These are phyloP conservation scores for Gaertneriomyces sp. DNA, from an alignment of 192 early-diverging fungal species.

Conservation along the genomic window DNA sequence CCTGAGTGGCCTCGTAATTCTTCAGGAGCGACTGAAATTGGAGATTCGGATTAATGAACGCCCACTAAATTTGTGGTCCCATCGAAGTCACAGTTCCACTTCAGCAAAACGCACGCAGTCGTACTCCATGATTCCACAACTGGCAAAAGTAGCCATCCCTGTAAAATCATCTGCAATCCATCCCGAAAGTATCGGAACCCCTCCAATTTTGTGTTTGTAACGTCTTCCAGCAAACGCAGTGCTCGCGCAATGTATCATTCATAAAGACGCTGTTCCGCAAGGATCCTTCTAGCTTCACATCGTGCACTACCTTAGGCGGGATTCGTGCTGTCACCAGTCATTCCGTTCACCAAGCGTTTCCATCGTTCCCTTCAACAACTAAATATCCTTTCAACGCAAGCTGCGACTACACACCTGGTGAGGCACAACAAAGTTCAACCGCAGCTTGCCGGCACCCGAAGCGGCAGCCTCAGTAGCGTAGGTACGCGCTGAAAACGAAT, in stretches of 20 bases:
- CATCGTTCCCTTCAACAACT: background rate
- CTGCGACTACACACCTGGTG: slow-evolving; percentile 65
- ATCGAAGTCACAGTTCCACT: background rate
- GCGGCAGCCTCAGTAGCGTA: slow-evolving; percentile 79
- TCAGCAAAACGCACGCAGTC: background rate
- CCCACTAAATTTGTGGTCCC: background rate
- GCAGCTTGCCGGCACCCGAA: slow-evolving; percentile 64
- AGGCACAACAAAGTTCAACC: slow-evolving; percentile 85
- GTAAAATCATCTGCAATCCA: background rate
- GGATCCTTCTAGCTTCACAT: background rate
- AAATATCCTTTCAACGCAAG: no score
- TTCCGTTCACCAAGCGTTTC: background rate
- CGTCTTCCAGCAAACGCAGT: background rate
- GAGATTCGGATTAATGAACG: background rate
- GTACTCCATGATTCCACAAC: background rate
- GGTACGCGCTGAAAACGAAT: slow-evolving; percentile 46
- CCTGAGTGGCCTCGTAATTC: slow-evolving; percentile 74
- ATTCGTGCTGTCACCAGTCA: background rate
- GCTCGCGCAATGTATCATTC: background rate
- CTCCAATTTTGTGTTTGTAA: background rate
- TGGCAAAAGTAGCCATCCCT: background rate
- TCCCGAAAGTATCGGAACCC: background rate
- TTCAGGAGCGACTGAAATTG: slow-evolving; percentile 64
- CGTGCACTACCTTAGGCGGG: no score
- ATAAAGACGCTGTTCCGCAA: slow-evolving; percentile 1